Conservation (phyloP, 257 asterid species). For the Echium plantagineum region DNA sequence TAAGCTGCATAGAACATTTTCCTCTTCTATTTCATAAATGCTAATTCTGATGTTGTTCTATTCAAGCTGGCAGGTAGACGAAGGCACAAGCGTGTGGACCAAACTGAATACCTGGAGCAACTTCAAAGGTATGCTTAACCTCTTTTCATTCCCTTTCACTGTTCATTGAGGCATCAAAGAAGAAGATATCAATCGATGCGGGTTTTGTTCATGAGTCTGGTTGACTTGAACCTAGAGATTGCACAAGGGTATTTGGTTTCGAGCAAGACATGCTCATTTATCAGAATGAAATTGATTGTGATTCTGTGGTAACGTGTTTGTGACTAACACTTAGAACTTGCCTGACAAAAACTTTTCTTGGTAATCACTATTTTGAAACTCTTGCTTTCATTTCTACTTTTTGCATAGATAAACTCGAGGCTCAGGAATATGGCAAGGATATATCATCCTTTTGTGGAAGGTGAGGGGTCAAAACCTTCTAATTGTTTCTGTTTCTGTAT, state of each 20-base stretch:
- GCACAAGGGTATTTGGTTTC: no score
- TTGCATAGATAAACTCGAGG: conserved; percentile 69
- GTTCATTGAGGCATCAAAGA: background rate
- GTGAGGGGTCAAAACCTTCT: conserved; percentile 25
- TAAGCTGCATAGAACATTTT: background rate
- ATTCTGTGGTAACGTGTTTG: no score
- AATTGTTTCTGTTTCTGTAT: background rate
- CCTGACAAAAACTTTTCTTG: no score
- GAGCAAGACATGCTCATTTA: no score
- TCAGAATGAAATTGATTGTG: no score
- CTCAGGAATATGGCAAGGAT: conserved; percentile 64
- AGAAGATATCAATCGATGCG: no score
- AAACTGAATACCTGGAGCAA: conserved; percentile 64
- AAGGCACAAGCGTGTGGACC: conserved; percentile 51
- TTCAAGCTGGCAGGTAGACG: conserved; percentile 45
- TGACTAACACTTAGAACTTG: no score
- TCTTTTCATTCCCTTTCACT: conserved; percentile 6
- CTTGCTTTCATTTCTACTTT: conserved; percentile 3
- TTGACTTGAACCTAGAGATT: no score
- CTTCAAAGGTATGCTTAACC: conserved; percentile 42
- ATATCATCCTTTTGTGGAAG: conserved; percentile 91
- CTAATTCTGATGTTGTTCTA: conserved; percentile 15
- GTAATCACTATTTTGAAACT: background rate
- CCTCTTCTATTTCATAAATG: conserved; percentile 5
- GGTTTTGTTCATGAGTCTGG: no score